Base-by-base conservation (phyloP, 257 asterid species). In the Solanum paucissectum region DNA sequence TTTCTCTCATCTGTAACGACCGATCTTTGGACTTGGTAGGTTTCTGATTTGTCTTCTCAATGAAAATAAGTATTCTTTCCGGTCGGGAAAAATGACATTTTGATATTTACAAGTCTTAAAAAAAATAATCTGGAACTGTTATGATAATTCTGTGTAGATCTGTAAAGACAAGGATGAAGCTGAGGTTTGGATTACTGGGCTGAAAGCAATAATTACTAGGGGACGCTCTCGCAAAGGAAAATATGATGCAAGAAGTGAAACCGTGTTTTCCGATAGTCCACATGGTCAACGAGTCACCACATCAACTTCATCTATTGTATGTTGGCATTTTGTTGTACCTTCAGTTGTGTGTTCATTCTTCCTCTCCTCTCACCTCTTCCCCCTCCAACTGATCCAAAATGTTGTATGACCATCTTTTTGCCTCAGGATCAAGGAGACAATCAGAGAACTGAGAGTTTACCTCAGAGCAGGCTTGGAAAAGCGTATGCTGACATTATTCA, bases 101-200 rank as follows among this genome's bases (percentile, higher is more conserved):
- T 71, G 38, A 85, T 85, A 12, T 85, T 27, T 40, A 20, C 29
- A 27, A 36, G 32, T 32, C 64, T 23, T 38, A 29, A 82, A 49
- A 81, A 29, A 6, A 1, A 14, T 10, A 55, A 55, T 18, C 60
- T 38, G 9, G 66, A 64, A 42, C 79, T 71, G 40, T 60, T 12
- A 25, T 40, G 66, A 42, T 38, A 36, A 84, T 49, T 58, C 20
- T 88, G 86, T 71, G 55, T 92, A 96, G 98, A 96, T 96, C 89
- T 96, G 99, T 83, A 96, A 96, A 91, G 99, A 96, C 88, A 96
- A 95, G 91, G 99, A 94, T 72, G 99, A 96, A 92, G 98, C 98
- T 21, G 99, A 96, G 93, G 97, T 93, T 49, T 96, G 99, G 99
- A 93, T 96, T 88, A 88, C 82, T 18, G 98, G 98, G 90, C 92